Conservation (phyloP, 371 early-diverging fungal species). For the Syncephalis fuscata region DNA sequence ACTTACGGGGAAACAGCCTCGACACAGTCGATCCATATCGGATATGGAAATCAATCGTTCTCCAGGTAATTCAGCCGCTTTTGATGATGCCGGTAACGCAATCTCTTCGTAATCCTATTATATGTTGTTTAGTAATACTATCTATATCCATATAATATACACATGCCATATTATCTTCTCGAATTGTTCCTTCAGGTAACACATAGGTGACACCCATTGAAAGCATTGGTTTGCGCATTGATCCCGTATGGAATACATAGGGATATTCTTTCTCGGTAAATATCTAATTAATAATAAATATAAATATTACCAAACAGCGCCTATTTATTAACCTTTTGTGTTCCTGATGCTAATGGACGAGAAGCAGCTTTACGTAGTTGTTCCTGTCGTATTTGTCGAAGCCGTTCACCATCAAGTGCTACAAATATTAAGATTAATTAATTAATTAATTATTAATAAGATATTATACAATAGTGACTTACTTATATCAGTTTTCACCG, state of each 20-base stretch:
- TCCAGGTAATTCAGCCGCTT: conserved; percentile 30
- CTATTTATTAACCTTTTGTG: no score
- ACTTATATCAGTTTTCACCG: no score
- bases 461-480: no score
- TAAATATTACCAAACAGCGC: no score
- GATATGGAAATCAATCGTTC: conserved; percentile 40
- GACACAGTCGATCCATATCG: conserved; percentile 55
- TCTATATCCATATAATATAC: conserved; percentile 2
- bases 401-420: conserved; percentile 1
- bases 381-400: conserved; percentile 2
- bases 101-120: conserved; percentile 64
- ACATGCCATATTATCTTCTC: conserved; percentile 23
- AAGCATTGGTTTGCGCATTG: conserved; percentile 27
- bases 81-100: conserved; percentile 48
- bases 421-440: no score
- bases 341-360: not conserved
- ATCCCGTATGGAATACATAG: conserved; percentile 34
- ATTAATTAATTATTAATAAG: no score
- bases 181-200: conserved; percentile 50
- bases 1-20: conserved; percentile 52
- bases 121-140: not conserved
- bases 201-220: conserved; percentile 46
- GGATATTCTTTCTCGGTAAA: conserved; percentile 22
- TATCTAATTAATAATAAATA: not conserved
- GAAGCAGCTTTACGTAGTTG: not conserved